phyloP scores from a whole-genome alignment of 257 asterid species.

The Ocimum tenuiflorum region DNA sequence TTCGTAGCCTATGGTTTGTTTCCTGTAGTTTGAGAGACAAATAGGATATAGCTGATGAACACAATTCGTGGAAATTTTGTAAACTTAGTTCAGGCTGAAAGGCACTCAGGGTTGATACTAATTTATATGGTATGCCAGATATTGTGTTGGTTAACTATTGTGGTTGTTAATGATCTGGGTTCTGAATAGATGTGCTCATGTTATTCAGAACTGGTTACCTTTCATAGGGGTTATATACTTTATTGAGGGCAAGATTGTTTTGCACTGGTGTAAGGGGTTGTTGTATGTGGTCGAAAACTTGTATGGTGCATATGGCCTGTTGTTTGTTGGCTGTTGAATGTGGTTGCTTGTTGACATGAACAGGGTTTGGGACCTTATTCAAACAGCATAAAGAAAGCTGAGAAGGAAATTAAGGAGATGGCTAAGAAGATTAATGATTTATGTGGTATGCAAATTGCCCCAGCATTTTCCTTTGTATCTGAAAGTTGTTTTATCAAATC shows the following conservation, averaged over 20 bases:
- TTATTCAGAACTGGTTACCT: not conserved
- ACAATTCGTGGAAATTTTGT: too few species aligned
- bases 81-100: not conserved
- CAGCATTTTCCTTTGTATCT: not conserved
- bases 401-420: conserved; percentile 90
- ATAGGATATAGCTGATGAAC: conserved; percentile 22
- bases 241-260: not conserved
- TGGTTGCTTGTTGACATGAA: conserved; percentile 2
- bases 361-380: conserved; percentile 95
- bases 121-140: not conserved
- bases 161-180: not conserved
- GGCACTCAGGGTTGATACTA: not conserved
- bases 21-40: not conserved
- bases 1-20: not conserved
- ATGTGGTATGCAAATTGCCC: conserved; percentile 49
- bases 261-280: not conserved
- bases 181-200: not conserved
- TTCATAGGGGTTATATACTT: not conserved
- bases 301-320: not conserved
- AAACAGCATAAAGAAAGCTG: conserved; percentile 66
- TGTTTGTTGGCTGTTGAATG: not conserved
- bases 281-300: not conserved
- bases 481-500: not conserved
- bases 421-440: conserved; percentile 83
- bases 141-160: not conserved